Evolutionary conservation across 1,284 basidiomycete species (phyloP), one percentile per base, ranked within the genome.

Genomic region (Malassezia psittaci): DNA sequence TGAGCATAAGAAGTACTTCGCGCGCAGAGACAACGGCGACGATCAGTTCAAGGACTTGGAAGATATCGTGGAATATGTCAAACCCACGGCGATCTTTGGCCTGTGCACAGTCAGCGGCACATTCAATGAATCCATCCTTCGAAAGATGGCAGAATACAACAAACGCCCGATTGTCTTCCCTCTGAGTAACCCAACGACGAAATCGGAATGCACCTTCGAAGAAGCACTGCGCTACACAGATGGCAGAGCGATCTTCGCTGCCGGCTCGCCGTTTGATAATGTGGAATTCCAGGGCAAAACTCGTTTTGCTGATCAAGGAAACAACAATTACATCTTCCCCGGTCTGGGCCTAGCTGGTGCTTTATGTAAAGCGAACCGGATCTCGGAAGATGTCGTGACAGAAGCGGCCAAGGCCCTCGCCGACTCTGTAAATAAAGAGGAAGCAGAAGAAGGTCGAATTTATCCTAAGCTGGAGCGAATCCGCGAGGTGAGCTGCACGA

Each of bases 141-240:
- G 83, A 65, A 78, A 81, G 11, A 91, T 96, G 89, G 83, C 85
- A n/a, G 80, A 82, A 47, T 79, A 87, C 64, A 94, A 93, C 78
- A 79, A 82, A 18, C 82, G 85, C 19, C 90, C 91, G 24, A 91
- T 94, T 79, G 84, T 96, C 75, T 94, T 96, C 81, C 88, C 91
- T 46, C 83, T 96, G n/a, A 90, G 87, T 35, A 96, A 96, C 78
- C 91, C 91, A 32, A 85, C 88, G 45, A 80, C 81, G 46, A 82
- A 90, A 42, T 86, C 86, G 70, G 85, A 85, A 65, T 77, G 76
- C 65, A 77, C 78, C 33, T 94, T 90, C 76, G 79, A 85, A 56
- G 86, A 91, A 63, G 89, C 90, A 1, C 82, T 94, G 54, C 77
- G 81, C 52, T 83, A 85, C 77, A 85, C 76, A 41, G 86, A 76